Percentiles rank a stretch among this genome's conserved stretches.
Conservation (phyloP, 495 filamentous ascomycete species). For the Trypethelium eluteriae region DNA sequence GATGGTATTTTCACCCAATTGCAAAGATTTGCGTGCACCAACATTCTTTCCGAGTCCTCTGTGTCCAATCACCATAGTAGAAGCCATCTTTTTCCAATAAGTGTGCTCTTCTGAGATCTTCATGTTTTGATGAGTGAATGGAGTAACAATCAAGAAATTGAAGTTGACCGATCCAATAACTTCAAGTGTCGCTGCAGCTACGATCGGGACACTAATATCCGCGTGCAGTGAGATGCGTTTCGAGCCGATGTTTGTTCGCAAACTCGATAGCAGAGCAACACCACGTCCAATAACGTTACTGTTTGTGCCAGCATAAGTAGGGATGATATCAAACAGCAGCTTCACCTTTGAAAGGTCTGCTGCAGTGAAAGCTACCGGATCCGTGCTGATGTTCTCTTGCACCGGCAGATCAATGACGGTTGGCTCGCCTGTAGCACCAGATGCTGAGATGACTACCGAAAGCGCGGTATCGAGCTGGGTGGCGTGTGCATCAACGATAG, state of each 20-base stretch:
- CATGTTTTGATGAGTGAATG: conserved; percentile 91
- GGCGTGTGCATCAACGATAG: conserved; percentile 75
- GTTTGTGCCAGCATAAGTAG: conserved; percentile 89
- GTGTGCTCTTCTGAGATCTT: conserved; percentile 79
- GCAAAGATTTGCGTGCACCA: conserved; percentile 68
- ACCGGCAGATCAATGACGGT: conserved; percentile 87
- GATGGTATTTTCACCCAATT: conserved; percentile 92
- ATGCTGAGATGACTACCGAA: conserved; percentile 85
- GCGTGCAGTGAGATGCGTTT: conserved; percentile 81
- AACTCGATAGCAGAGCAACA: conserved; percentile 77
- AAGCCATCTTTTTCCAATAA: conserved; percentile 83
- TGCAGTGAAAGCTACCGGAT: conserved; percentile 82
- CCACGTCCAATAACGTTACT: conserved; percentile 85
- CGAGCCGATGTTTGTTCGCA: conserved; percentile 72
- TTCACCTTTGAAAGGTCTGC: conserved; percentile 72
- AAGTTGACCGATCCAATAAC: conserved; percentile 92
- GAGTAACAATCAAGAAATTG: conserved; percentile 91
- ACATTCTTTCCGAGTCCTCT: conserved; percentile 90
- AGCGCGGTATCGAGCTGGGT: conserved; percentile 91
- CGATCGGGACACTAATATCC: conserved; percentile 86
- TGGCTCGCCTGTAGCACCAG: conserved; percentile 75
- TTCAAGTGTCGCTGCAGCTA: conserved; percentile 71
- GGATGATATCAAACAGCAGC: conserved; percentile 88
- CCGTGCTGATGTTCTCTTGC: conserved; percentile 85
- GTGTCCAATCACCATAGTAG: conserved; percentile 90